Percentiles rank a stretch among this genome's conserved stretches.
phyloP scores from a whole-genome alignment of 805 yeast species.

The Starmerella vitae region DNA sequence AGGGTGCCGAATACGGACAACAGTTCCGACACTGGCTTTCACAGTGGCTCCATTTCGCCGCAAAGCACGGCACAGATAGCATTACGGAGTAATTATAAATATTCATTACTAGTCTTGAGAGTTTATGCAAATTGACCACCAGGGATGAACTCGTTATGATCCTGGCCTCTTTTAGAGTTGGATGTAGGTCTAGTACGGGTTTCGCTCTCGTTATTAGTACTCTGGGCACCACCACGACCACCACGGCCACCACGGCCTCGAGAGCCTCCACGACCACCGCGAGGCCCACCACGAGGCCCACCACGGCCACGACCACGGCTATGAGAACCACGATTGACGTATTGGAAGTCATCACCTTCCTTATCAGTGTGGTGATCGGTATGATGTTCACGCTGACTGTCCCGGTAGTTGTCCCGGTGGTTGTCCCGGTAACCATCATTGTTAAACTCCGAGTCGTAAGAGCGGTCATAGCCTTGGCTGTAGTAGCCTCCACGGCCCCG shows the following conservation, averaged over 20 bases:
- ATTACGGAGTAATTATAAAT: neutral
- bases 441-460: neutral
- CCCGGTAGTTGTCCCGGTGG: too few species aligned
- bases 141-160: neutral
- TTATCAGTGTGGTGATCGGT: too few species aligned
- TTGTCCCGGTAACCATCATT: neutral
- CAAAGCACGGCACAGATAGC: too few species aligned
- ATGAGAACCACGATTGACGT: too few species aligned
- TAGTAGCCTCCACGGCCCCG: conserved; percentile 24
- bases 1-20: conserved; percentile 14
- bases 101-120: neutral
- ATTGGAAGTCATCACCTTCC: too few species aligned
- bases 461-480: too few species aligned
- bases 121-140: neutral
- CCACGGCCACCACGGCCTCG: too few species aligned
- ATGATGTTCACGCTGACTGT: too few species aligned
- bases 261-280: conserved; percentile 16
- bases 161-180: neutral
- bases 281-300: conserved; percentile 6
- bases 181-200: too few species aligned
- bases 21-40: conserved; percentile 10
- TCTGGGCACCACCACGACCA: conserved; percentile 11
- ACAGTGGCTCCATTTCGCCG: too few species aligned
- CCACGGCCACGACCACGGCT: conserved; percentile 1
- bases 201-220: neutral